Evolutionary conservation across 2,329 filamentous ascomycete genomes (phyloP).

Genomic region (Aquanectria penicillioides): DNA sequence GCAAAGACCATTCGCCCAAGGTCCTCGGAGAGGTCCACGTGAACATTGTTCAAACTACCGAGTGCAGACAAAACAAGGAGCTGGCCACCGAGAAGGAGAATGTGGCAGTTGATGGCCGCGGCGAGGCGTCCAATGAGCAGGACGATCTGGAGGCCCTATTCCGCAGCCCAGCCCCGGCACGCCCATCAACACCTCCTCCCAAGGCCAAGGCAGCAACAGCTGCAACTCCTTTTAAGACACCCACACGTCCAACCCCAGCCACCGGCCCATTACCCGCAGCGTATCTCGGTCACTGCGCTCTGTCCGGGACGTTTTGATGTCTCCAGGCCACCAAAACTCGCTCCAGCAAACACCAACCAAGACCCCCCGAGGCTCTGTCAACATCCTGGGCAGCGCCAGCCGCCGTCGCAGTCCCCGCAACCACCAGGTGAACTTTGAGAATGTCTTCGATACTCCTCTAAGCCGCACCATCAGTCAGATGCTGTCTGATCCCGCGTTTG

Average conservation of each 20-base stretch:
- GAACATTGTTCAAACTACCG: conserved; percentile 60
- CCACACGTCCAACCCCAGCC: conserved; percentile 70
- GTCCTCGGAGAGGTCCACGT: conserved; percentile 67
- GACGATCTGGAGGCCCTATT: conserved; percentile 74
- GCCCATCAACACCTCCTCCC: conserved; percentile 64
- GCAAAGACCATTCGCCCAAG: conserved; percentile 71
- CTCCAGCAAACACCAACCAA: conserved; percentile 61
- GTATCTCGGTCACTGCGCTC: conserved; percentile 67
- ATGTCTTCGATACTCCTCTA: conserved; percentile 64
- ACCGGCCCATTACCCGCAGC: conserved; percentile 70
- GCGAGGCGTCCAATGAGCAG: conserved; percentile 44
- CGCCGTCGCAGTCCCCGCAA: conserved; percentile 57
- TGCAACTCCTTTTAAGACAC: conserved; percentile 67
- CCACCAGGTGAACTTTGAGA: conserved; percentile 50
- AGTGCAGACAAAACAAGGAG: conserved; percentile 50
- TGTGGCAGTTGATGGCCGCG: conserved; percentile 55
- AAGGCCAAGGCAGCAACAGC: conserved; percentile 50
- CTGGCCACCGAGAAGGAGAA: conserved; percentile 56
- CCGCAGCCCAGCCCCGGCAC: conserved; percentile 60
- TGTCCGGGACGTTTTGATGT: conserved; percentile 50
- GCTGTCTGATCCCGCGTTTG: conserved; percentile 65
- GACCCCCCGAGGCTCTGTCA: conserved; percentile 48
- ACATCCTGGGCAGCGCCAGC: conserved; percentile 44
- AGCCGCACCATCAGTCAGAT: conserved; percentile 72
- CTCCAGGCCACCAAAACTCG: conserved; percentile 54